A percentile compares a stretch with the other conserved stretches of the same genome.
Evolutionary conservation across 2,329 filamentous ascomycete species (phyloP).

Genomic region (Pseudocercospora macadamiae): DNA sequence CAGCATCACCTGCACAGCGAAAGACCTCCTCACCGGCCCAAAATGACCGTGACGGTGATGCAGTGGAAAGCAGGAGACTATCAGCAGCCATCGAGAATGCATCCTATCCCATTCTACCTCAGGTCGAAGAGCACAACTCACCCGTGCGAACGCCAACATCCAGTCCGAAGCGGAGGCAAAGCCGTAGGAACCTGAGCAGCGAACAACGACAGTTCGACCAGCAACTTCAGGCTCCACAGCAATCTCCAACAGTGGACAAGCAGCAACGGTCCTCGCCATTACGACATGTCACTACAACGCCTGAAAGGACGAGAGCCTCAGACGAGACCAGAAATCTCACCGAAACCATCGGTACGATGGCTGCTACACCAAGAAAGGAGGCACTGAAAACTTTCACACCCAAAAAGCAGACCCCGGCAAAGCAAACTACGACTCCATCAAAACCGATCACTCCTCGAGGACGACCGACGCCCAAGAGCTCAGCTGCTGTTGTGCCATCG

Average conservation of each 20-base stretch:
- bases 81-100: conserved; percentile 20
- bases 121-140: conserved; percentile 16
- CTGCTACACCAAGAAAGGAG: conserved; percentile 54
- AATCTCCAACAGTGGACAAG: conserved; percentile 35
- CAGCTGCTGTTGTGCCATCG: conserved; percentile 23
- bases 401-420: conserved; percentile 40
- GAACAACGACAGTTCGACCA: conserved; percentile 16
- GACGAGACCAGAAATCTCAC: conserved; percentile 32
- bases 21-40: conserved; percentile 1
- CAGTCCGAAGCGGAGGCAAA: conserved; percentile 25
- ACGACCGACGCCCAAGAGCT: conserved; percentile 34
- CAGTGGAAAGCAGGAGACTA: conserved; percentile 9
- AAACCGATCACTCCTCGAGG: conserved; percentile 42
- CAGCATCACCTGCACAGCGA: conserved; percentile 8
- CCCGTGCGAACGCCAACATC: conserved; percentile 21
- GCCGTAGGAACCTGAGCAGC: conserved; percentile 2
- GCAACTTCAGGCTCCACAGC: conserved; percentile 26
- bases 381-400: conserved; percentile 45
- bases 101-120: conserved; percentile 30
- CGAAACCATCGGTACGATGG: conserved; percentile 51
- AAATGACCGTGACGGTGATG: background rate
- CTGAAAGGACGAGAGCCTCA: conserved; percentile 22
- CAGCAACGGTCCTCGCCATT: conserved; percentile 30
- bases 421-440: conserved; percentile 46
- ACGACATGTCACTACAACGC: conserved; percentile 17